These are phyloP conservation scores for Herpotrichia juniperi DNA, from an alignment of 2,329 filamentous ascomycete species.

Conservation along the genomic window DNA sequence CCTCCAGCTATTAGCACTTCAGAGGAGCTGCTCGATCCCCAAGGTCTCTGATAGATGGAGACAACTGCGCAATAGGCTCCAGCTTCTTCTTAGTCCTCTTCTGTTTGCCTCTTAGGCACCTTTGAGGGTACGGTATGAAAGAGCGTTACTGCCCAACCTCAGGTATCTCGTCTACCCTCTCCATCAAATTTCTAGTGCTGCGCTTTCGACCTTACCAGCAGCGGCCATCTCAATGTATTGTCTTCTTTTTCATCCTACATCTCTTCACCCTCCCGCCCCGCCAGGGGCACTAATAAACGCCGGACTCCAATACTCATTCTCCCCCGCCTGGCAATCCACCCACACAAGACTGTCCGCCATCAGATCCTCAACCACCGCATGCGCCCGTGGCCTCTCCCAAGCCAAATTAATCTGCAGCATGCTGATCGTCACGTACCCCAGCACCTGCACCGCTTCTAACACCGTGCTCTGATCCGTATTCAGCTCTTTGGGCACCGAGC, in stretches of 20 bases:
- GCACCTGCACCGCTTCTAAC: slow-evolving; percentile 85
- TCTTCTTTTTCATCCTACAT: neutral
- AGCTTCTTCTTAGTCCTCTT: too few species aligned
- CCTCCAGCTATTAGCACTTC: too few species aligned
- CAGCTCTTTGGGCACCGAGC: slow-evolving; percentile 91
- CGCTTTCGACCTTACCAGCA: too few species aligned
- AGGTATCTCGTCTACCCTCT: too few species aligned
- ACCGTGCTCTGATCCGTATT: slow-evolving; percentile 94
- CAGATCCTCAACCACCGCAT: slow-evolving; percentile 89
- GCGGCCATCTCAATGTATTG: too few species aligned
- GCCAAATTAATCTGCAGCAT: slow-evolving; percentile 86
- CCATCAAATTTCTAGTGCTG: too few species aligned
- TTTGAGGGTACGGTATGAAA: too few species aligned
- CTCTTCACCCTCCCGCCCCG: slow-evolving; percentile 10
- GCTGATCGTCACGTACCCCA: slow-evolving; percentile 87
- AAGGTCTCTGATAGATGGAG: too few species aligned
- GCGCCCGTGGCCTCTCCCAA: slow-evolving; percentile 84
- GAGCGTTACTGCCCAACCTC: too few species aligned
- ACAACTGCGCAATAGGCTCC: too few species aligned
- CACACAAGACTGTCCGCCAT: slow-evolving; percentile 89
- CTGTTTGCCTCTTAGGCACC: too few species aligned
- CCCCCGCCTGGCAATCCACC: slow-evolving; percentile 84
- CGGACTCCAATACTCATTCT: slow-evolving; percentile 94
- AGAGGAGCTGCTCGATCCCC: too few species aligned
- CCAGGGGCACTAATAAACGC: slow-evolving; percentile 64